A percentile compares a stretch with the other conserved stretches of the same genome.
Evolutionary conservation across 163 green algal genomes (phyloP).

Genomic region (Prototheca wickerhamii): DNA sequence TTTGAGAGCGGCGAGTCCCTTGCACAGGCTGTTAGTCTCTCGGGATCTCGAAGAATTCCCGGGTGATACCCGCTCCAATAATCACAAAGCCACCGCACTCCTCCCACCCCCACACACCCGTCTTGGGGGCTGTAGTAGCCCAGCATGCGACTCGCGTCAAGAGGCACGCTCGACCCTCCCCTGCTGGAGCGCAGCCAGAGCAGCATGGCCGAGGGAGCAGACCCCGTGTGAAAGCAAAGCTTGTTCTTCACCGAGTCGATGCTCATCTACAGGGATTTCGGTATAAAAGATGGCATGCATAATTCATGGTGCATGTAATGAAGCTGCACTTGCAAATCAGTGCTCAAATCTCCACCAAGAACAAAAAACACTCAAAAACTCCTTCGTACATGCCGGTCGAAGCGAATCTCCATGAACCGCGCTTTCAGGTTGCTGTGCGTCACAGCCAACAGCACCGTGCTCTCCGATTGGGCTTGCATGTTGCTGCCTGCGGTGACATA

Average conservation of each 20-base stretch:
- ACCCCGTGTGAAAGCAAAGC: constrained; percentile 85
- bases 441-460: constrained; percentile 70
- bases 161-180: constrained; percentile 44
- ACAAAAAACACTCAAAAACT: too few species aligned
- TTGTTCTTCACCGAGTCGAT: constrained; percentile 83
- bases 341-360: not conserved
- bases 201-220: constrained; percentile 55
- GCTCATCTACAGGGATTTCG: constrained; percentile 63
- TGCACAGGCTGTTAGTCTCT: too few species aligned
- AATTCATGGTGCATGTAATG: not conserved
- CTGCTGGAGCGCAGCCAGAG: not conserved
- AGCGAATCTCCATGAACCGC: constrained; percentile 84
- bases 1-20: too few species aligned
- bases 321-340: not conserved
- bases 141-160: constrained; percentile 63
- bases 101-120: constrained; percentile 25
- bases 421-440: constrained; percentile 87
- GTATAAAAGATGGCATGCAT: too few species aligned
- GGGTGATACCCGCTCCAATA: too few species aligned
- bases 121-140: constrained; percentile 90
- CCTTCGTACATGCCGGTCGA: constrained; percentile 88
- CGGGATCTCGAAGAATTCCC: too few species aligned
- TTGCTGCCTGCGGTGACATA: constrained; percentile 56
- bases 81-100: too few species aligned
- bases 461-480: constrained; percentile 58